These are phyloP conservation scores for Leccinum longicurvipes DNA, from an alignment of 768 basidiomycete genomes.

Conservation along the genomic window DNA sequence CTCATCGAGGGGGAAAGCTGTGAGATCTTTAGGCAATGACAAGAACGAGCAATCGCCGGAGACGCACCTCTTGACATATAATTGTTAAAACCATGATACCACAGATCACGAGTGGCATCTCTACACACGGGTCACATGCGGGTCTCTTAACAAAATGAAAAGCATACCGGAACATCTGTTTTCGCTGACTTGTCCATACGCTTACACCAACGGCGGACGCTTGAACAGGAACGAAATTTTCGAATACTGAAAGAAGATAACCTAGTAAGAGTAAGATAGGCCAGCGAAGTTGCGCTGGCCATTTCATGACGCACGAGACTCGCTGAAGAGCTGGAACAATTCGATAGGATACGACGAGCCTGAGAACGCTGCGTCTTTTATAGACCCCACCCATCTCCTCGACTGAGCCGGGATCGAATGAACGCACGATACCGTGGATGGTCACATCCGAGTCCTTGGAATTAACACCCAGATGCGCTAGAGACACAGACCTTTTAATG, in stretches of 20 bases:
- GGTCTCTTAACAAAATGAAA: neutral
- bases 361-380: too few relatives aligned
- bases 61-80: slow-evolving; percentile 81
- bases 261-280: slow-evolving; percentile 46
- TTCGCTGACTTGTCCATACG: slow-evolving; percentile 57
- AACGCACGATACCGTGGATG: neutral
- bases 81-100: slow-evolving; percentile 86
- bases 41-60: neutral
- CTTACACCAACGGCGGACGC: slow-evolving; percentile 22
- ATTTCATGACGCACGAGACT: slow-evolving; percentile 31
- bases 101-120: slow-evolving; percentile 69
- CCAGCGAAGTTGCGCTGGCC: slow-evolving; percentile 42
- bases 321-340: too few relatives aligned
- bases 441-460: too few relatives aligned
- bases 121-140: slow-evolving; percentile 35
- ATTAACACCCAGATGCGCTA: too few relatives aligned
- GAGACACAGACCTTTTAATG: too few relatives aligned
- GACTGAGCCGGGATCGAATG: neutral
- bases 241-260: slow-evolving; percentile 37
- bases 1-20: slow-evolving; percentile 87
- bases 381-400: too few relatives aligned
- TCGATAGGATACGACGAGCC: too few relatives aligned
- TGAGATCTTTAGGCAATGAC: slow-evolving; percentile 19
- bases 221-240: slow-evolving; percentile 21
- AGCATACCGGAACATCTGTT: slow-evolving; percentile 53